phyloP scores from a whole-genome alignment of 139 green algal species.

The Micractinium sp. region DNA sequence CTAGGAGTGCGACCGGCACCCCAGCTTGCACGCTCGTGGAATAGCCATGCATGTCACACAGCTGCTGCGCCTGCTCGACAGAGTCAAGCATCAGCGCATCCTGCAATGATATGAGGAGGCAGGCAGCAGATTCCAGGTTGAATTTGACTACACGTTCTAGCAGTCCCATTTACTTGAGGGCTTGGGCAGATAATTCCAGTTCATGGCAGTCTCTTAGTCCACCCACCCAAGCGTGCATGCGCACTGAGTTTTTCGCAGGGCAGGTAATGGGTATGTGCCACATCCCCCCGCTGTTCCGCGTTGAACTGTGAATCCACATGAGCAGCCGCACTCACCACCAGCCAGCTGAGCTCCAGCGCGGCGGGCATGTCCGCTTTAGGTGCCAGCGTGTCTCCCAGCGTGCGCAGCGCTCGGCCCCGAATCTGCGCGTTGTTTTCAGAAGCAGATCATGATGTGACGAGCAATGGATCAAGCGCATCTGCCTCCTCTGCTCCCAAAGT shows the following conservation, averaged over 20 bases:
- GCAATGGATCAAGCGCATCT: too few species aligned
- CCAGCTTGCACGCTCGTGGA: background rate
- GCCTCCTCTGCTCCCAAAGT: too few species aligned
- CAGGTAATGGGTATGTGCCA: too few species aligned
- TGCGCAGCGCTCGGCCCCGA: constrained; percentile 22
- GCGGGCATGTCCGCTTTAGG: background rate
- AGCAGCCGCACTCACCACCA: constrained; percentile 4
- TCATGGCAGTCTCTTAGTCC: too few species aligned
- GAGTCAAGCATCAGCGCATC: constrained; percentile 39
- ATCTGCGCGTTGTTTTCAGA: constrained; percentile 37
- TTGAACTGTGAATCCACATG: too few species aligned
- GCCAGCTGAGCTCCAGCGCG: constrained; percentile 37
- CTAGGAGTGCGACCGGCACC: background rate
- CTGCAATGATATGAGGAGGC: background rate
- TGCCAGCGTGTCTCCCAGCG: constrained; percentile 32
- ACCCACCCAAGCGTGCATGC: too few species aligned
- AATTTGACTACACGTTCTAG: too few species aligned
- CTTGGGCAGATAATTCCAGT: too few species aligned
- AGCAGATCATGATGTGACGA: too few species aligned
- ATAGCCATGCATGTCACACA: constrained; percentile 37
- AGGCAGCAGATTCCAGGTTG: background rate
- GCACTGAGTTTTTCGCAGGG: too few species aligned
- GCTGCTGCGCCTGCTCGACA: constrained; percentile 17
- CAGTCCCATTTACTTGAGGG: too few species aligned
- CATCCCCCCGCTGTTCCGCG: too few species aligned